A percentile compares a stretch with the other conserved stretches of the same genome.
phyloP scores from a whole-genome alignment of 2,329 filamentous ascomycete genomes.

The Cladophialophora yegresii region DNA sequence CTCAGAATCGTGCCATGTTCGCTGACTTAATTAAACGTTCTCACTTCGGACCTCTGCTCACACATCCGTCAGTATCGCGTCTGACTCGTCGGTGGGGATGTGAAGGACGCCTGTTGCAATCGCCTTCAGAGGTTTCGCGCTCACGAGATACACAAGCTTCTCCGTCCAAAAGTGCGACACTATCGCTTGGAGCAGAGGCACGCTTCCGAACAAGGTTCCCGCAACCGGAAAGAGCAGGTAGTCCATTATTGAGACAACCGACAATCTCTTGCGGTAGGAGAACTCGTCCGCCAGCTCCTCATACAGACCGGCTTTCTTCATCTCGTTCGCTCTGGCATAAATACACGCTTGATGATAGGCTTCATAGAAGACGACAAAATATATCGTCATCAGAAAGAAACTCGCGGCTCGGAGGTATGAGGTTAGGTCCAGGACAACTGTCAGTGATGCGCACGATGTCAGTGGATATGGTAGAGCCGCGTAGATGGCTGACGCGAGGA shows the following conservation, averaged over 20 bases:
- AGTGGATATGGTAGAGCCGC: slow-evolving; percentile 54
- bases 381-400: slow-evolving; percentile 64
- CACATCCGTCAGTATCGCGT: background rate
- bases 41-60: background rate
- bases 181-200: slow-evolving; percentile 68
- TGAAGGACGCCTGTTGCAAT: background rate
- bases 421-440: slow-evolving; percentile 63
- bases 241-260: slow-evolving; percentile 62
- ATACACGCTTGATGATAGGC: slow-evolving; percentile 66
- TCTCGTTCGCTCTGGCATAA: slow-evolving; percentile 63
- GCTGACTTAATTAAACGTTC: background rate
- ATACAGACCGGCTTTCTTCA: slow-evolving; percentile 64
- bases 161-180: slow-evolving; percentile 70
- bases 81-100: background rate
- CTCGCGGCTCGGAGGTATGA: slow-evolving; percentile 62
- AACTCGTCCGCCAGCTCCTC: slow-evolving; percentile 64
- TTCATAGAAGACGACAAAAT: slow-evolving; percentile 66
- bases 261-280: slow-evolving; percentile 58
- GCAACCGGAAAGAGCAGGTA: slow-evolving; percentile 67
- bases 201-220: slow-evolving; percentile 67
- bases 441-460: slow-evolving; percentile 53
- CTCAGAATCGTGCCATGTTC: background rate
- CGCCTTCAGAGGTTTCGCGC: slow-evolving; percentile 60
- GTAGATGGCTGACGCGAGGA: slow-evolving; percentile 65
- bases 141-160: slow-evolving; percentile 70